Evolutionary conservation across 352 stramenopile species (phyloP), one percentile per base, ranked within the genome.

Genomic region (Phytophthora fragariaefolia): DNA sequence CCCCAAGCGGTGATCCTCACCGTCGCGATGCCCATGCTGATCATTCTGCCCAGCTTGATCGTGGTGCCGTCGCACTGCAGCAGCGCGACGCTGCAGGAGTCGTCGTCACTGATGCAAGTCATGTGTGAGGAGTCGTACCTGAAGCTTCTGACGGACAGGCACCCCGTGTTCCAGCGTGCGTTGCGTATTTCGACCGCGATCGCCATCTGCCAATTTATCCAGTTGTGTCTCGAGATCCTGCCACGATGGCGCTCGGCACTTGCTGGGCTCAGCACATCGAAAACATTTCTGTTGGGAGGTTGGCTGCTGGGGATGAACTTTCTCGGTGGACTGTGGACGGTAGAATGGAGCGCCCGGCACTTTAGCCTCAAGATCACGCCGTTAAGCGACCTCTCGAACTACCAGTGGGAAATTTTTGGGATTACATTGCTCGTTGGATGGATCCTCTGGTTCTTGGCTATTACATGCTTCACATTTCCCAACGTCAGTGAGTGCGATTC

Each of bases 101-200:
- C 60, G 5, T 62, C 64, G 3, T 69, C 74, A 0, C 71, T 87
- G 67, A 58, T 80, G 32, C 74, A 85, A 40, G 74, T 70, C 17
- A 74, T 96, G 57, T 96, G 88, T 46, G 79, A 96, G 53, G 80
- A 93, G 51, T 93, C 82, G 20, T 96, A 95, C 45, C 55, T 96
- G 42, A 92, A 94, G 71, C 87, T 94, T 36, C 65, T 96, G 54
- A 94, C 85, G 1, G 84, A 94, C 32, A 81, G 78, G 24, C 85
- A 96, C 52, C 88, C 86, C 0, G 79, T 96, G 1, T 96, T 96
- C 69, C 88, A 96, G 67, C 84, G 88, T 15, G 79, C 86, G 13
- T 60, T 96, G 59, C 86, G 88, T 1, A 79, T 96, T 28, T 83
- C 88, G 7, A 95, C 85, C 6, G 80, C 82, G 4, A 96, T 96